phyloP scores from a whole-genome alignment of 2,329 filamentous ascomycete species.

The Apiospora rasikravindrae region DNA sequence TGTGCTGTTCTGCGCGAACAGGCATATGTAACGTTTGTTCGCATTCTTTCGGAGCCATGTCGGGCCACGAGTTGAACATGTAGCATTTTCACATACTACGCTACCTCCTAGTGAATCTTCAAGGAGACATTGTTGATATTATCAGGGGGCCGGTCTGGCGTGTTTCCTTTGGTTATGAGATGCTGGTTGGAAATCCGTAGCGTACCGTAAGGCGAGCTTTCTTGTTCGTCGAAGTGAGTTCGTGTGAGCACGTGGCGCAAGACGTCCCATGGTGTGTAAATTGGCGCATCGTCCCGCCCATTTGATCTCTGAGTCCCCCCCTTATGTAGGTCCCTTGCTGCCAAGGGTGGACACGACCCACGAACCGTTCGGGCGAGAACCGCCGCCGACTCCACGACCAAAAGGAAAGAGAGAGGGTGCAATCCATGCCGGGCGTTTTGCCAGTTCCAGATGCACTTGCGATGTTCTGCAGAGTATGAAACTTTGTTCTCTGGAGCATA shows the following conservation, averaged over 20 bases:
- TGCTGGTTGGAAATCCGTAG: neutral
- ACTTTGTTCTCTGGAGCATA: neutral
- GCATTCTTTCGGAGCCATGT: neutral
- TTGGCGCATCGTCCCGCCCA: constrained; percentile 3
- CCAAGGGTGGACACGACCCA: neutral
- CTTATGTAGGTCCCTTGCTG: neutral
- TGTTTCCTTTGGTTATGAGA: neutral
- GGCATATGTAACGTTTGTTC: neutral
- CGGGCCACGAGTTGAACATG: neutral
- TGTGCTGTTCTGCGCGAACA: neutral
- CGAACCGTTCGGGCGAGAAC: neutral
- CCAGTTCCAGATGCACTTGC: neutral
- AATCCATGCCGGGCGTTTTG: neutral
- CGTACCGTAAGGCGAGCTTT: neutral
- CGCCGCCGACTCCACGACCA: neutral
- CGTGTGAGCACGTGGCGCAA: neutral
- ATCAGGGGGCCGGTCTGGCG: neutral
- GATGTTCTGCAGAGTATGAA: neutral
- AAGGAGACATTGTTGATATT: neutral
- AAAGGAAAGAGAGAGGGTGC: neutral
- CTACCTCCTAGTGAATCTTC: neutral
- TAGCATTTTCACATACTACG: too few species aligned
- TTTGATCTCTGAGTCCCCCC: neutral
- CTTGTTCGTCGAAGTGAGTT: neutral
- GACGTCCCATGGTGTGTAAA: neutral